Evolutionary conservation across 257 asterid genomes (phyloP), one percentile per base, ranked within the genome.

Genomic region (Handroanthus guayacan): DNA sequence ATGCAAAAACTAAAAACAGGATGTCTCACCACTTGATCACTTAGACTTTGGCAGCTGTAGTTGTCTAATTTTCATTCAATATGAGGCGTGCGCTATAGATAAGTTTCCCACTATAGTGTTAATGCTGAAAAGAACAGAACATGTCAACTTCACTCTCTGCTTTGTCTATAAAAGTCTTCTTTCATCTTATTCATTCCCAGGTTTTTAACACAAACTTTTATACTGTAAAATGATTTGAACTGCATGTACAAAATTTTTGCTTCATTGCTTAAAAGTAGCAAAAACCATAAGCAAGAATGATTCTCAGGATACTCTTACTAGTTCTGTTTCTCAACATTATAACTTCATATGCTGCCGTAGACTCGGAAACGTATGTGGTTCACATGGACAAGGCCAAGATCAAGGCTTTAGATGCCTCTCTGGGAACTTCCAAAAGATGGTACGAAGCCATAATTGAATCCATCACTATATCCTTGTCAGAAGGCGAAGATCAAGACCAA

Each of bases 381-480:
- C 90, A 86, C 78, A 89, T 88, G 97, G 90, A 87, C 76, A 77
- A 78, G 81, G 61, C 80, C 47, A 86, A 79, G 87, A 86, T 83
- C 80, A 58, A 69, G 55, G 82, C 82, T 73, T 77, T 86, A 25
- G 86, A 87, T 10, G 76, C 39, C 74, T 70, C 86, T 60, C 79
- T 83, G n/a, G 91, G 88, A 71, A 34, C 62, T 47, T 73, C 88
- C 12, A 77, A 67, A 61, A 80, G 80, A 80, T 86, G 91, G 92
- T 89, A 86, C 9, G 90, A 91, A 63, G 80, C 84, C 48, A 75
- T 91, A 78, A 75, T 86, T 5, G 79, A 80, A 12, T 82, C 90
- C 48, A 83, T 88, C 73, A 18, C 79, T 9, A 62, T 69, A 36
- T 36, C 67, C 55, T 69, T 82, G n/a, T 16, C 63, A 48, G 82